Conservation (phyloP, 257 asterid genomes). For the Prunella vulgaris region DNA sequence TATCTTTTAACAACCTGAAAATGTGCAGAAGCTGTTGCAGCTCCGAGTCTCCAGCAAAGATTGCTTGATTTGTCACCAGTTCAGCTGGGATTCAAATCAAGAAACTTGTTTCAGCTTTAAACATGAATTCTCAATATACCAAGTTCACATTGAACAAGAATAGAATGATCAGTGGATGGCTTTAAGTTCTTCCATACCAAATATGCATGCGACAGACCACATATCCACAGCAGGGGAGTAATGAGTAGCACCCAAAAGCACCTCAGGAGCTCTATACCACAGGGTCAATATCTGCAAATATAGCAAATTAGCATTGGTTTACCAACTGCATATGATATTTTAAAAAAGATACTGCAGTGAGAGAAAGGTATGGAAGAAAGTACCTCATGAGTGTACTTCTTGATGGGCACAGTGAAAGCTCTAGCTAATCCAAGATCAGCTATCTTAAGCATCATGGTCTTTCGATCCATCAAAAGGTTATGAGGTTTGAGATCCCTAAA, state of each 20-base stretch:
- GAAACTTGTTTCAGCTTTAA: neutral
- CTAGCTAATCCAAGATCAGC: constrained; percentile 98
- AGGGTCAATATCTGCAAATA: constrained; percentile 79
- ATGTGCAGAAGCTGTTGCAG: constrained; percentile 97
- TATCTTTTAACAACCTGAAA: constrained; percentile 53
- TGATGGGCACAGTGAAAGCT: constrained; percentile 85
- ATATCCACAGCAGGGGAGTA: constrained; percentile 96
- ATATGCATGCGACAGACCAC: constrained; percentile 98
- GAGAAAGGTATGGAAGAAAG: neutral
- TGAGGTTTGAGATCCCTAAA: constrained; percentile 95
- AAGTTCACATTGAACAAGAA: neutral
- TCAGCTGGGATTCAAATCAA: constrained; percentile 55
- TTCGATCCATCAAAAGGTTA: constrained; percentile 94
- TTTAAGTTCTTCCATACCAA: constrained; percentile 53
- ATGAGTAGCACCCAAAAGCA: constrained; percentile 90
- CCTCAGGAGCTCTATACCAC: constrained; percentile 99
- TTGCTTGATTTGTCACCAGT: constrained; percentile 76
- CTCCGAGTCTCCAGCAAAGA: constrained; percentile 95
- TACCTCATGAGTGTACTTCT: constrained; percentile 98
- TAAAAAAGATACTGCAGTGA: neutral
- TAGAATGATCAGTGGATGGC: neutral
- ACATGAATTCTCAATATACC: neutral
- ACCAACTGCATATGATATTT: neutral
- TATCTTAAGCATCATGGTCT: constrained; percentile 83
- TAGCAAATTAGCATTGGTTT: neutral